These are phyloP conservation scores for Pythium brachiatum DNA, from an alignment of 352 stramenopile species.

Conservation along the genomic window DNA sequence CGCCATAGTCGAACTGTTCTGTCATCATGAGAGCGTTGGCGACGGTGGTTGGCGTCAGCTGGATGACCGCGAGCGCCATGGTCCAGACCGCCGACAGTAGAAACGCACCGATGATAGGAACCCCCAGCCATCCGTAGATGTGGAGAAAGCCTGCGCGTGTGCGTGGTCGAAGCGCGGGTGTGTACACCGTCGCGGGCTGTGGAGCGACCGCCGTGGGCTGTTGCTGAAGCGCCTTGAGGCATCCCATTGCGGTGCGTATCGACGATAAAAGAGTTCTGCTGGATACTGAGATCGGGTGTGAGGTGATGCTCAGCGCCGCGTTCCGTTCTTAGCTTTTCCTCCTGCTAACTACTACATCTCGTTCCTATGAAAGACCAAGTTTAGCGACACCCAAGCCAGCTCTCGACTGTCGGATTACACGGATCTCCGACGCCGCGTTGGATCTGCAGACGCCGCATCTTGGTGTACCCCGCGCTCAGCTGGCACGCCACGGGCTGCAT, in stretches of 20 bases:
- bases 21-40: conserved; percentile 44
- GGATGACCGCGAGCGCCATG: conserved; percentile 35
- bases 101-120: conserved; percentile 44
- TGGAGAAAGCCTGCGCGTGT: neutral
- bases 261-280: too few species aligned
- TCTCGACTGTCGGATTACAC: conserved; percentile 14
- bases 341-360: too few species aligned
- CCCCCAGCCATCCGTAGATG: conserved; percentile 35
- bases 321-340: too few species aligned
- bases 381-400: conserved; percentile 25
- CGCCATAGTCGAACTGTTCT: conserved; percentile 35
- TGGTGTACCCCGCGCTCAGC: neutral
- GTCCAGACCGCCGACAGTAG: conserved; percentile 33
- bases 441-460: conserved; percentile 19
- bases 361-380: too few species aligned
- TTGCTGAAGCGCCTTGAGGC: too few species aligned
- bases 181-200: too few species aligned
- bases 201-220: too few species aligned
- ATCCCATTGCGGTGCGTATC: too few species aligned
- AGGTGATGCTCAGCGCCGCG: too few species aligned
- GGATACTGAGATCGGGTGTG: too few species aligned
- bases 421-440: conserved; percentile 8
- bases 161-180: too few species aligned
- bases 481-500: conserved; percentile 16
- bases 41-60: conserved; percentile 35